Base-by-base conservation (phyloP, 306 rosid genomes). In the Rosa lucieae region DNA sequence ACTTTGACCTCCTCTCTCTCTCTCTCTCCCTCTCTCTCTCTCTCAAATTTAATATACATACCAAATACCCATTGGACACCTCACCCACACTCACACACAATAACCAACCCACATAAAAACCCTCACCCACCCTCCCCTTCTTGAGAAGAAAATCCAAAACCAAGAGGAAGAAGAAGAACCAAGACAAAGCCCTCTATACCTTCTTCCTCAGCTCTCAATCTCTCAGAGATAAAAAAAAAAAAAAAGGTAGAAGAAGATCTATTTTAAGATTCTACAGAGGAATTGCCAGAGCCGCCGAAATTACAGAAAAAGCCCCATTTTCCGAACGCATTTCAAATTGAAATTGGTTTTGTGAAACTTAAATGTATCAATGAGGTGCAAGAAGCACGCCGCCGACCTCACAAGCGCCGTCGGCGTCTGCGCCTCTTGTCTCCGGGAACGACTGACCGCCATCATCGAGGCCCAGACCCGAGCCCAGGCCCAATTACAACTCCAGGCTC, bases 391-490 rank as follows among this genome's bases (percentile, higher is more conserved):
- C 2, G 12, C 81, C 32, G 99, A 96, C 85, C 74, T 17, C 44
- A 91, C 84, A 82, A 82, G 94, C 85, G 68, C 82, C 84, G 84
- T 89, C 78, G 99, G 98, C 52, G 96, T 91, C 78, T 96, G 99
- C 79, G 88, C 99, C 69, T 77, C 97, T 18, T 96, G 99, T 80
- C 93, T 96, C 82, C 85, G 96, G 0, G 96, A 96, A 49, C 97
- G 98, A 32, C 89, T 94, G 42, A 10, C 78, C 26, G 67, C 75
- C 3, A 70, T 90, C 59, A 56, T 93, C 80, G 91, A 86, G 4
- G 94, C 93, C 23, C 97, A 89, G 44, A 86, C 85, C 63, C 92
- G 84, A 21, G 84, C 82, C 9, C 92, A 89, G 7, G 80, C 78
- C 3, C 90, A 85, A 3, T 53, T 78, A 9, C 94, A 87, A 5